These are phyloP conservation scores for Kondoa subrosea DNA, from an alignment of 768 basidiomycete species.

Conservation along the genomic window DNA sequence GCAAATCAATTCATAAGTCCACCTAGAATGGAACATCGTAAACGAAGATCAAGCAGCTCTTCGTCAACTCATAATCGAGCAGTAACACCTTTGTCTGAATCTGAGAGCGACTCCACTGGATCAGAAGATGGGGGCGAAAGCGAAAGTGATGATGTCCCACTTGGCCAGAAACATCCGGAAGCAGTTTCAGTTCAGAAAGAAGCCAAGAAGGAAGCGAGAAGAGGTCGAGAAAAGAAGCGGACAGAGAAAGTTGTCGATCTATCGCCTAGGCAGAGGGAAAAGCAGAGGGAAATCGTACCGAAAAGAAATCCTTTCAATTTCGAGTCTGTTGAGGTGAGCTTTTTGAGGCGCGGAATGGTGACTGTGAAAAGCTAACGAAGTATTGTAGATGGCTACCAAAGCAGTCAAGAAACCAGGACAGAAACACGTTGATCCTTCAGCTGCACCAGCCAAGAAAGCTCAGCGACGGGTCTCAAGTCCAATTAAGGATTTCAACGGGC, in stretches of 20 bases:
- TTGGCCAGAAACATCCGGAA: background rate
- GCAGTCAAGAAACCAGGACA: slow-evolving; percentile 4
- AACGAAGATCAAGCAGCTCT: background rate
- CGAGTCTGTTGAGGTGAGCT: background rate
- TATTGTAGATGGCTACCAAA: background rate
- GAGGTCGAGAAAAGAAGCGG: background rate
- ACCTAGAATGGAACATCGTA: too few relatives aligned
- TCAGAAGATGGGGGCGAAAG: background rate
- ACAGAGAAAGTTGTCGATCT: background rate
- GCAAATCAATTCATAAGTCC: too few relatives aligned
- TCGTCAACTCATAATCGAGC: background rate
- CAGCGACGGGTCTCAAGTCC: background rate
- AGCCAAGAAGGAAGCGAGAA: too few relatives aligned
- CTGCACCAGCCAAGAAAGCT: background rate
- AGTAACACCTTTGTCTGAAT: background rate
- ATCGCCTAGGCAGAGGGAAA: too few relatives aligned
- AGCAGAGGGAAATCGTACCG: background rate
- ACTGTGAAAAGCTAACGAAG: background rate
- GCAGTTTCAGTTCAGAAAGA: background rate
- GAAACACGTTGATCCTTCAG: background rate
- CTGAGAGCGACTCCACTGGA: background rate
- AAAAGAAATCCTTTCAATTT: background rate
- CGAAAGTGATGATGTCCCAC: background rate
- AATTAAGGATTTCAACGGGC: background rate
- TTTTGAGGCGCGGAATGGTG: background rate